phyloP scores from a whole-genome alignment of 106 monocot genomes.

The Dactylorhiza incarnata region DNA sequence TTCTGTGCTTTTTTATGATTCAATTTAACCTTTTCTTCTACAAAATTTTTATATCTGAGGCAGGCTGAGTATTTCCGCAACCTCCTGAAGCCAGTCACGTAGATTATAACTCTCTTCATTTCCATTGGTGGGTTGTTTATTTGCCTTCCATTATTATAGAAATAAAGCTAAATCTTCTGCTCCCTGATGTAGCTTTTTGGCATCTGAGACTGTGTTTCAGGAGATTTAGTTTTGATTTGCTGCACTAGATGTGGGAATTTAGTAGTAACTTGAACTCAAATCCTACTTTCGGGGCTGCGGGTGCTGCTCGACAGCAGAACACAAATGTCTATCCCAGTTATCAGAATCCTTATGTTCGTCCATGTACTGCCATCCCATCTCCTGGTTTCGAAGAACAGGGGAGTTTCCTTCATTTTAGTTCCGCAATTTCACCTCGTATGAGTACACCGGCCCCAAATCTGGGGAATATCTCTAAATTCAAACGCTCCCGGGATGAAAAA shows the following conservation, averaged over 20 bases:
- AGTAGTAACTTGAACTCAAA: constrained; percentile 10
- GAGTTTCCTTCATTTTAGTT: constrained; percentile 8
- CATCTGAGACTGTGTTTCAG: background rate
- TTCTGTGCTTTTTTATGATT: background rate
- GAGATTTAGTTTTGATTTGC: background rate
- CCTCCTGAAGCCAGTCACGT: constrained; percentile 93
- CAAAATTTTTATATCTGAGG: background rate
- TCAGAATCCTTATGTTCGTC: background rate
- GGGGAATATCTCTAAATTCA: background rate
- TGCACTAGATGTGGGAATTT: constrained; percentile 12
- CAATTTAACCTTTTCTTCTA: background rate
- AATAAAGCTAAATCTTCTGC: background rate
- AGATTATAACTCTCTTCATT: constrained; percentile 16
- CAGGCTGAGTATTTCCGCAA: constrained; percentile 95
- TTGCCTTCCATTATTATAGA: background rate
- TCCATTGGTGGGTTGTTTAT: background rate
- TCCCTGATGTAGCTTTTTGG: no score
- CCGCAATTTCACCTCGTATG: constrained; percentile 3
- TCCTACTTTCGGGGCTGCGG: constrained; percentile 10
- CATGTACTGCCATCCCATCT: background rate
- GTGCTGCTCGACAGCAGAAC: constrained; percentile 9
- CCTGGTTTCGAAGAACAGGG: background rate
- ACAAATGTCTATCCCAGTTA: constrained; percentile 7
- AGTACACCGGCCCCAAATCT: background rate
- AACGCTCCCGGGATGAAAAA: constrained; percentile 28